Percentiles rank a stretch among this genome's conserved stretches.
phyloP scores from a whole-genome alignment of 805 yeast species.

The Helenozyma baotianmanensis region DNA sequence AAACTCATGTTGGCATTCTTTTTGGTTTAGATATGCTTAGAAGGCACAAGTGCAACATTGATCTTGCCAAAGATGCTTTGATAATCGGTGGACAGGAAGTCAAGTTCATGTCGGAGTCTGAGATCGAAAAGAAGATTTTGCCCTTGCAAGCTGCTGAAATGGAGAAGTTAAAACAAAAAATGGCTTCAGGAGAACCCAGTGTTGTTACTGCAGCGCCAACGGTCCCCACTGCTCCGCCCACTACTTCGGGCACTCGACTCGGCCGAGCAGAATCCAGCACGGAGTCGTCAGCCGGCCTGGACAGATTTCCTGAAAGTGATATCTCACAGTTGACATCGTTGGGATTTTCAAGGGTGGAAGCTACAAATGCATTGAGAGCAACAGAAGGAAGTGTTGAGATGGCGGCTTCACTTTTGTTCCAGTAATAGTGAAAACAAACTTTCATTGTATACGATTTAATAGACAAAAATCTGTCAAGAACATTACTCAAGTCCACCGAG shows the following conservation, averaged over 20 bases:
- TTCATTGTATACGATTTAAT: neutral
- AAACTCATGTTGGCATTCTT: constrained; percentile 66
- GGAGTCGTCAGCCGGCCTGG: too few relatives aligned
- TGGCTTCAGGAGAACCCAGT: too few relatives aligned
- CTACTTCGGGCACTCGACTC: too few relatives aligned
- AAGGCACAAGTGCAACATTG: constrained; percentile 80
- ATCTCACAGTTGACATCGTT: constrained; percentile 45
- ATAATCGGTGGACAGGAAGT: constrained; percentile 71
- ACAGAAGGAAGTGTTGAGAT: constrained; percentile 76
- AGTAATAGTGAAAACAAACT: neutral
- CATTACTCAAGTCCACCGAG: constrained; percentile 2
- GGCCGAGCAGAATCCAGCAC: too few relatives aligned
- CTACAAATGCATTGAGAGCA: constrained; percentile 55
- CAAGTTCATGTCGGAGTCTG: constrained; percentile 67
- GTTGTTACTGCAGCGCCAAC: too few relatives aligned
- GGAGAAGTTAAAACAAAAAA: too few relatives aligned
- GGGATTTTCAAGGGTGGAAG: constrained; percentile 69
- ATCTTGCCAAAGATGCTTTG: constrained; percentile 61
- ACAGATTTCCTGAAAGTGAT: constrained; percentile 17
- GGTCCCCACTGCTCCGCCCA: too few relatives aligned
- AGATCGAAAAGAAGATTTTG: constrained; percentile 42
- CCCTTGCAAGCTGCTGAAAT: constrained; percentile 3
- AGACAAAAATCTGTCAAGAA: neutral
- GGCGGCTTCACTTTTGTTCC: constrained; percentile 78
- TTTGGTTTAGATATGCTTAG: constrained; percentile 89